Base-by-base conservation (phyloP, 2,329 filamentous ascomycete species). In the Epichloe brachyelytri region DNA sequence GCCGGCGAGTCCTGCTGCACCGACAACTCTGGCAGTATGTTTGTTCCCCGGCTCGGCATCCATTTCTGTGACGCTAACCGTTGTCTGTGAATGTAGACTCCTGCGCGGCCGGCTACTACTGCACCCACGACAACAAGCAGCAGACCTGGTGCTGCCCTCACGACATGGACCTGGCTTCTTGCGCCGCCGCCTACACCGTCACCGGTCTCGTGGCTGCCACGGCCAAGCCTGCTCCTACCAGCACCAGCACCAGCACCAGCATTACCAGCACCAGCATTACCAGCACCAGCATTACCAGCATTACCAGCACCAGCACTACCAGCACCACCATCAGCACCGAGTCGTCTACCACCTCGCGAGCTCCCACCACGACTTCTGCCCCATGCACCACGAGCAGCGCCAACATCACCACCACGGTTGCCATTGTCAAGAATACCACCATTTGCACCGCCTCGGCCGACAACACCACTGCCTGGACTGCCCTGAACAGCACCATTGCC, bases 71-170 rank as follows among this genome's bases (percentile, higher is more conserved):
- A 7, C 19, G 17, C 17, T 7, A 4, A 26, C 19, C 40, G 12
- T 12, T 41, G 17, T 3, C n/a, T 19, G 26, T 30, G 26, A 30
- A 30, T 30, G 2, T 30, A 82, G 79, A 79, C 65, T 78, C 79
- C 34, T 84, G 80, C 63, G 73, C 79, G 34, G 63, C 66, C 15
- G 78, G 77, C 47, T 84, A 76, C 70, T 83, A 77, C 71, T 84
- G 81, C 69, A 73, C 77, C n/a, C 69, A 74, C 57, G 74, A 81
- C 61, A 62, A 65, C 49, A 59, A 63, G 43, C 64, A 66, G 50
- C 67, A 71, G 51, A 82, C 79, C 36, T 76, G 76, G 69, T 84
- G 80, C 71, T 84, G 80, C 65, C 78, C 78, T 41, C 66, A 80
- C 43, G 70, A 67, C 54, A 69, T 77, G 70, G 69, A 73, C 54